phyloP scores from a whole-genome alignment of 768 basidiomycete species.

The Tylopilus vinaceipallidus region DNA sequence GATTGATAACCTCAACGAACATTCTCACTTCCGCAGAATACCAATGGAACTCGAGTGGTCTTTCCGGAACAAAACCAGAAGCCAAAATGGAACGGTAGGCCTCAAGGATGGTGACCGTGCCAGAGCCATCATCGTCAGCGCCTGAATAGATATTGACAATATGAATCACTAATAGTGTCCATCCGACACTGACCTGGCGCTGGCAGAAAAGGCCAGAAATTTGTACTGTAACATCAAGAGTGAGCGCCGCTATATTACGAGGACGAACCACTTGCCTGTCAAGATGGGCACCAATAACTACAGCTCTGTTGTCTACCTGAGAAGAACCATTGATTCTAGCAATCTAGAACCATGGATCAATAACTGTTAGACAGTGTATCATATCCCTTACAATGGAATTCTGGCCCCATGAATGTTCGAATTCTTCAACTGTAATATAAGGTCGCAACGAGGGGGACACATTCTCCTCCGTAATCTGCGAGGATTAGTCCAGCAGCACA shows the following conservation, averaged over 20 bases:
- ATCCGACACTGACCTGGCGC: constrained; percentile 58
- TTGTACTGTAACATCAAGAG: constrained; percentile 45
- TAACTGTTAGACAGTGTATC: background rate
- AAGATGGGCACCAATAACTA: constrained; percentile 79
- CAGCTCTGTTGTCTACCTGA: constrained; percentile 52
- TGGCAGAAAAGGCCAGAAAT: constrained; percentile 72
- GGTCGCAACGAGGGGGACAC: constrained; percentile 56
- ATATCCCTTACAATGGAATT: constrained; percentile 59
- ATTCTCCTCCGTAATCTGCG: constrained; percentile 61
- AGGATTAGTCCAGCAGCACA: background rate
- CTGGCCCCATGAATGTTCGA: constrained; percentile 83
- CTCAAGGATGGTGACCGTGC: constrained; percentile 46
- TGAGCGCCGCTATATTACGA: constrained; percentile 1
- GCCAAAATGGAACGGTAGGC: constrained; percentile 42
- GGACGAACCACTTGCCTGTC: constrained; percentile 53
- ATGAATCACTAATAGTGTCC: background rate
- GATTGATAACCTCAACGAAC: background rate
- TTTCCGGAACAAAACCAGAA: constrained; percentile 39
- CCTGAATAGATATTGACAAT: constrained; percentile 21
- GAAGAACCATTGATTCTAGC: constrained; percentile 74
- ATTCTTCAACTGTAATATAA: constrained; percentile 66
- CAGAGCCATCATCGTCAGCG: constrained; percentile 46
- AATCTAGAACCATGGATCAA: constrained; percentile 45
- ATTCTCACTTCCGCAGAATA: constrained; percentile 41
- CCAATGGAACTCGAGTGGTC: constrained; percentile 50